Evolutionary conservation across 164 flowering plant genomes (phyloP).

Genomic region (Hamamelis virginiana): DNA sequence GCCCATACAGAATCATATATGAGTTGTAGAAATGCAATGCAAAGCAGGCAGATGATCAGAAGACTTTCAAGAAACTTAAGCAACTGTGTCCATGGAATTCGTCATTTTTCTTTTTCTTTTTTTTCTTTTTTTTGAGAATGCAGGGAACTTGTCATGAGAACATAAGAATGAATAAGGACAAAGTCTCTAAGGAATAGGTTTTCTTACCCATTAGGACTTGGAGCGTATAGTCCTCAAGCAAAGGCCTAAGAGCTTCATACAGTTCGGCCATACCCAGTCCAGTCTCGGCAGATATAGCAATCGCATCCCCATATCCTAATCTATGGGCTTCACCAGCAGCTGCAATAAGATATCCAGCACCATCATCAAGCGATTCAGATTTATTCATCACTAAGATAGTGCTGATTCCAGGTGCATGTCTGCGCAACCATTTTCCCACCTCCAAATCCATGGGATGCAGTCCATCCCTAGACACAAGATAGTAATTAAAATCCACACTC

Average conservation of each 20-base stretch:
- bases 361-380: constrained; percentile 78
- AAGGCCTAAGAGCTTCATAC: constrained; percentile 66
- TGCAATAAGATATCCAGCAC: constrained; percentile 50
- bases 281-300: constrained; percentile 95
- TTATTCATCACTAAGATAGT: constrained; percentile 80
- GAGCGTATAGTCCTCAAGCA: constrained; percentile 70
- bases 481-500: neutral
- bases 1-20: neutral
- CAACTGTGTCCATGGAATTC: neutral
- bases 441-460: constrained; percentile 85
- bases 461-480: constrained; percentile 56
- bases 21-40: neutral
- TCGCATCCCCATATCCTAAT: constrained; percentile 90
- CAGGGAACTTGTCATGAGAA: neutral
- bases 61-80: neutral
- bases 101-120: too few species aligned
- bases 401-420: constrained; percentile 63
- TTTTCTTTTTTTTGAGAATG: too few species aligned
- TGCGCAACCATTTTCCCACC: constrained; percentile 95
- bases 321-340: constrained; percentile 69
- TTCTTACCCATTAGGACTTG: constrained; percentile 46
- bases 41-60: neutral
- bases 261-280: constrained; percentile 87
- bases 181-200: constrained; percentile 1
- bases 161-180: neutral